A percentile compares a stretch with the other conserved stretches of the same genome.
These are phyloP conservation scores for Rhododendron griersonianum DNA, from an alignment of 148 eudicot genomes.

Conservation along the genomic window DNA sequence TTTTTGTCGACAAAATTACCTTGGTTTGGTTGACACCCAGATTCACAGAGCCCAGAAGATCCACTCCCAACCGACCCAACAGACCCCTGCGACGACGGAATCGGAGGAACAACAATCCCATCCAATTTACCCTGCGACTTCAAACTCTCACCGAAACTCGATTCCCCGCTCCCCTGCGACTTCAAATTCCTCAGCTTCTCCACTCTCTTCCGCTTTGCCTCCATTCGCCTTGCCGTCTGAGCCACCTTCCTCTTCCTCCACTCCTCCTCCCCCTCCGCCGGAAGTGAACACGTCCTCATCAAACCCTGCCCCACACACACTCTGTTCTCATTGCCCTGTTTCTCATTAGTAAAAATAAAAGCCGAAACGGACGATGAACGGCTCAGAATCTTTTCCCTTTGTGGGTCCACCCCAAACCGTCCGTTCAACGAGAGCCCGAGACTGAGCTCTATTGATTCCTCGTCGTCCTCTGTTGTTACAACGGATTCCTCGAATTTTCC, in stretches of 20 bases:
- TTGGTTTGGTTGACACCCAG: conserved; percentile 14
- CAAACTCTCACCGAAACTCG: not conserved
- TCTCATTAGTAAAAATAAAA: not conserved
- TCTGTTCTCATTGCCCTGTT: not conserved
- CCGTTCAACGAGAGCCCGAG: conserved; percentile 60
- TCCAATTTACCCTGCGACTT: not conserved
- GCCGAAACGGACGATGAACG: conserved; percentile 41
- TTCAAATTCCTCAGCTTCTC: conserved; percentile 43
- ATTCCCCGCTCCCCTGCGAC: not conserved
- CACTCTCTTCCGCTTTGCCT: conserved; percentile 44
- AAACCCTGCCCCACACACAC: not conserved
- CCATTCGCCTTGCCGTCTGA: conserved; percentile 41
- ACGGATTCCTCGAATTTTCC: conserved; percentile 3
- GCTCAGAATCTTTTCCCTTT: conserved; percentile 15
- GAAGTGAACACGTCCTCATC: conserved; percentile 48
- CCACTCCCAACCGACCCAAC: conserved; percentile 30
- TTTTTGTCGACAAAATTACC: conserved; percentile 14
- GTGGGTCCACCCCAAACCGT: conserved; percentile 48
- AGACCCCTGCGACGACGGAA: conserved; percentile 19
- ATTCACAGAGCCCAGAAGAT: conserved; percentile 28
- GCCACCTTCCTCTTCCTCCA: conserved; percentile 46
- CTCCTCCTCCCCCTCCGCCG: conserved; percentile 42
- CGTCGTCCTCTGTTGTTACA: not conserved
- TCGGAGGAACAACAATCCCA: not conserved
- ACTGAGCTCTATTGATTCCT: conserved; percentile 34